A percentile compares a stretch with the other conserved stretches of the same genome.
These are phyloP conservation scores for Mucor sp. DNA, from an alignment of 371 early-diverging fungal species.

Conservation along the genomic window DNA sequence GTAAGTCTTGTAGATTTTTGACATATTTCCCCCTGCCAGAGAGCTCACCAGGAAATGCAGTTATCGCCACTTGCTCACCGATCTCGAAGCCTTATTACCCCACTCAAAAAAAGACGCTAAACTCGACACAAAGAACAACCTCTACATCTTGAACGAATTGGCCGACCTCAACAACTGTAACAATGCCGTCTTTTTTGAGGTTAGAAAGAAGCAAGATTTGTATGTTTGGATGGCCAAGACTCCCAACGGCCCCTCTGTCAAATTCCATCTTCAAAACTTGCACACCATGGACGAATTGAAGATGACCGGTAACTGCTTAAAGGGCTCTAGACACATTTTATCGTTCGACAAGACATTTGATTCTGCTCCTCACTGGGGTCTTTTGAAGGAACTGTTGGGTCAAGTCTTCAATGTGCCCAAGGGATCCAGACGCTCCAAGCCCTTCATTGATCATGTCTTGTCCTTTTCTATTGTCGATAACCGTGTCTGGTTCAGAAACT, in stretches of 20 bases:
- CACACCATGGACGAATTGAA: slow-evolving; percentile 98
- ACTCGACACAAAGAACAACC: slow-evolving; percentile 89
- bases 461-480: slow-evolving; percentile 89
- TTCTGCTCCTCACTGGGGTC: slow-evolving; percentile 73
- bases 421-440: slow-evolving; percentile 88
- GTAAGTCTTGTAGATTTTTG: slow-evolving; percentile 46
- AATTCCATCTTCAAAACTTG: slow-evolving; percentile 94
- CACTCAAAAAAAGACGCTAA: slow-evolving; percentile 95
- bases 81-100: slow-evolving; percentile 85
- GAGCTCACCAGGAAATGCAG: slow-evolving; percentile 38
- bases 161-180: slow-evolving; percentile 97
- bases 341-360: slow-evolving; percentile 95
- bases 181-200: slow-evolving; percentile 95
- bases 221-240: slow-evolving; percentile 96
- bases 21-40: background rate
- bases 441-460: slow-evolving; percentile 95
- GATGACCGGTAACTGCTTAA: slow-evolving; percentile 97
- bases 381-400: slow-evolving; percentile 90
- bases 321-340: slow-evolving; percentile 94
- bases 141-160: slow-evolving; percentile 91
- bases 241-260: slow-evolving; percentile 94
- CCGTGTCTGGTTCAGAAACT: slow-evolving; percentile 96
- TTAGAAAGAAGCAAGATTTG: slow-evolving; percentile 88
- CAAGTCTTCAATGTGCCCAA: slow-evolving; percentile 92
- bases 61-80: slow-evolving; percentile 90